Base-by-base conservation (phyloP, 176 grass and related monocot species). In the Oryza rufipogon region DNA sequence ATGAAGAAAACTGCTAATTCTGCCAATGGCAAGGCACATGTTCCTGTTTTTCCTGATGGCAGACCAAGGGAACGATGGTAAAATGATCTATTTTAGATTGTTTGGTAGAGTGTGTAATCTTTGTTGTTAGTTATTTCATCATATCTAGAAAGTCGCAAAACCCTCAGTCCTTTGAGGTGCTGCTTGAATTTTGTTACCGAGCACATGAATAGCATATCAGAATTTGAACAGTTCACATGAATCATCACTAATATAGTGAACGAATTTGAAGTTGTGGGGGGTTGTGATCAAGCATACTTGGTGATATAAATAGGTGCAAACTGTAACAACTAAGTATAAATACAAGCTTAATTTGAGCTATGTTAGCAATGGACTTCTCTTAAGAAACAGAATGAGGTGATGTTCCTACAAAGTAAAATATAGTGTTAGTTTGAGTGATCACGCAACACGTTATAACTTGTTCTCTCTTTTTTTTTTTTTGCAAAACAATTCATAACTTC, bases 11-110 rank as follows among this genome's bases (percentile, higher is more conserved):
- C 30, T 2, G 23, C 70, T 48, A 69, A 7, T 78, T 70, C 72
- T 52, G 70, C 48, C 69, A 51, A 90, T 2, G 78, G 75, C 61
- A 80, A 73, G 68, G 65, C 83, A 9, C 74, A 75, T 56, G 61
- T 44, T 84, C 96, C 91, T 80, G 76, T 89, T 85, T 88, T 96
- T 91, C 93, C 93, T 61, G 96, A 99, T 73, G 96, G 93, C 66
- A 94, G 71, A 38, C 84, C 76, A 38, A 95, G 96, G 78, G 93
- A 94, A 81, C 84, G 81, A 71, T 99, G 93, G 96, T 99, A 92
- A 86, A 76, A 32, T 61, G 39, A 75, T 73, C 3, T 81, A 69
- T 73, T 73, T 42, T 10, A 39, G 16, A 41, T 74, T 52, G 13
- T 34, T 23, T 90, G 70, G 25, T 90, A 90, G 74, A 83, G 51